Evolutionary conservation across 495 filamentous ascomycete species (phyloP).

Genomic region (Penicillium longicatenatum): DNA sequence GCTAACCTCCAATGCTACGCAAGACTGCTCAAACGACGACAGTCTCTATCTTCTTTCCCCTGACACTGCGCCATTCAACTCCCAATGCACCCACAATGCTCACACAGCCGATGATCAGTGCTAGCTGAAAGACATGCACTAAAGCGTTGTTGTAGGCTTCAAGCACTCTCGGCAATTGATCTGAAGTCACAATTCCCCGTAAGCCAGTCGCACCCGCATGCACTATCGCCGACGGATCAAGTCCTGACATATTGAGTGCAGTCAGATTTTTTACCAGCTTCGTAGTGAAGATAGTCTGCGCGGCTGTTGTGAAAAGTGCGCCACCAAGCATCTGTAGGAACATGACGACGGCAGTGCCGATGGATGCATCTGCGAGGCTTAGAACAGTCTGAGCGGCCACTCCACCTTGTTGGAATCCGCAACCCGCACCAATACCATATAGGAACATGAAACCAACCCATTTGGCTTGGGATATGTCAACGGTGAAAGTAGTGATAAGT

Average conservation of each 20-base stretch:
- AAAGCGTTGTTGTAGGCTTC: conserved; percentile 57
- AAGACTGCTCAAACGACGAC: background rate
- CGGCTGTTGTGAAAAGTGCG: conserved; percentile 39
- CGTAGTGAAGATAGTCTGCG: conserved; percentile 35
- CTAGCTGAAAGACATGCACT: conserved; percentile 49
- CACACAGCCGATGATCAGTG: conserved; percentile 49
- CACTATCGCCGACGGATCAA: background rate
- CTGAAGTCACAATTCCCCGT: background rate
- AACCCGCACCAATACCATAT: conserved; percentile 39
- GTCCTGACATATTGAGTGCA: background rate
- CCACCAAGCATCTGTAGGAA: conserved; percentile 44
- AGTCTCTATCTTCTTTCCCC: conserved; percentile 16
- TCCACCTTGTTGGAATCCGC: conserved; percentile 36
- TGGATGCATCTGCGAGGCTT: conserved; percentile 32
- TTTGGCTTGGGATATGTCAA: conserved; percentile 20
- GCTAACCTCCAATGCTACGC: background rate
- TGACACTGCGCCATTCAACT: conserved; percentile 62
- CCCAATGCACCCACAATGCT: conserved; percentile 37
- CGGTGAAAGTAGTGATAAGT: conserved; percentile 31
- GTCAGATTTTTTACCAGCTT: conserved; percentile 13
- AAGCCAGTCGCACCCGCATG: conserved; percentile 1
- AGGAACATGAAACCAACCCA: conserved; percentile 43
- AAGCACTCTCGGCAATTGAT: conserved; percentile 28
- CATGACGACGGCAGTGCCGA: conserved; percentile 41
- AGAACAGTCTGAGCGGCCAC: conserved; percentile 44